Evolutionary conservation across 140 eudicot genomes (phyloP), one percentile per base, ranked within the genome.

Genomic region (Senecio squalidus): DNA sequence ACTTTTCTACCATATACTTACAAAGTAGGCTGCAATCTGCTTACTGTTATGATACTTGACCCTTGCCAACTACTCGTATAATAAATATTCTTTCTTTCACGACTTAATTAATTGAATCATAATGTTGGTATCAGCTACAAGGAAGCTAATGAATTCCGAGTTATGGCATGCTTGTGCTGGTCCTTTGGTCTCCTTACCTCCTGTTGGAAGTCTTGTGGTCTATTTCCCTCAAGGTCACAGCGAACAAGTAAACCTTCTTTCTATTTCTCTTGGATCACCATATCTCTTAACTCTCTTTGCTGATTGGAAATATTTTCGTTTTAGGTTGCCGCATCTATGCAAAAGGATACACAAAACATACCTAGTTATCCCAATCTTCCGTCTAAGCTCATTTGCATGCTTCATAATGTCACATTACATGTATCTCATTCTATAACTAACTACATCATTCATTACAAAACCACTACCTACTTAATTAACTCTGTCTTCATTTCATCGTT

Each of bases 311-410:
- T n/a, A n/a, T n/a, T n/a, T n/a, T n/a, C n/a, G n/a, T n/a, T n/a
- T n/a, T n/a, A n/a, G 98, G 98, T 90, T 36, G 95, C 98, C 1
- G 98, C 98, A 22, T 90, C 98, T n/a, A 86, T 86, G 95, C 95
- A 86, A 50, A 90, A 83, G 66, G 83, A 83, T 70, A 77, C 95
- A 11, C 90, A 80, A 50, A 68, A 86, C 72, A 78, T 90, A 60
- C 95, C 97, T 14, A 86, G 78, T 66, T 90, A 90, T 67, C 97
- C 95, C 8, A 86, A 90, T 70, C 95, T 90, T 71, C 95, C 97
- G 28, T 90, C 97, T 34, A 90, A 90, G 83, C 69, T 90, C 80
- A 70, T 90, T 44, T 90, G 97, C 80, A 78, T 90, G 97, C 90
- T 90, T 57, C 97, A 80, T 63, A 90, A 80, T 62, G 87, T 86